Percentiles rank a stretch among this genome's conserved stretches.
These are phyloP conservation scores for Acanthamoeba culbertsoni DNA, from an alignment of 208 protist species.

Conservation along the genomic window DNA sequence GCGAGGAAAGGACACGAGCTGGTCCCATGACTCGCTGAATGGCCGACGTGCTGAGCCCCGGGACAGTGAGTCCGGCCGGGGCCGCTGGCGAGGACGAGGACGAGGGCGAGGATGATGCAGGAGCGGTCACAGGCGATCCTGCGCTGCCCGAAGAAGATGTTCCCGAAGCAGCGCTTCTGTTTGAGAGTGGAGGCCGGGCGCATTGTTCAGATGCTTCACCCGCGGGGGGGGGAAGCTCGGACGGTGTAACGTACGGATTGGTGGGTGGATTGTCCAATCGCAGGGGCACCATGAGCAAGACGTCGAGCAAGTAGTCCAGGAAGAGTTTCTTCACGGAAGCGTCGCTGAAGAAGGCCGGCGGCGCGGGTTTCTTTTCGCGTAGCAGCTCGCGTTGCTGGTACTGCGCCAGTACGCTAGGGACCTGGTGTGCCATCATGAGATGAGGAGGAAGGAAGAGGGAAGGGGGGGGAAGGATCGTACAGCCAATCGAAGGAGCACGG, in stretches of 20 bases:
- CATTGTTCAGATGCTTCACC: too few relatives aligned
- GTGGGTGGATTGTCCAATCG: slow-evolving; percentile 2
- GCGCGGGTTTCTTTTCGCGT: not conserved
- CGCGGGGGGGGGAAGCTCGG: too few relatives aligned
- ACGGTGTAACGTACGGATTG: too few relatives aligned
- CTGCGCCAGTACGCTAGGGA: not conserved
- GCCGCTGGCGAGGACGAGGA: not conserved
- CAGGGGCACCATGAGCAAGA: slow-evolving; percentile 7
- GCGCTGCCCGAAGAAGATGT: too few relatives aligned
- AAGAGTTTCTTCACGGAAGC: not conserved
- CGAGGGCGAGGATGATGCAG: not conserved
- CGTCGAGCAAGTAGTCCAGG: slow-evolving; percentile 2
- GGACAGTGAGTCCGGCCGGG: not conserved
- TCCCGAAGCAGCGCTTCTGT: too few relatives aligned
- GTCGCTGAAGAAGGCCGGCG: slow-evolving; percentile 23
- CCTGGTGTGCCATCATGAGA: not conserved
- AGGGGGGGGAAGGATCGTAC: not conserved
- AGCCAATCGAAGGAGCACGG: slow-evolving; percentile 20
- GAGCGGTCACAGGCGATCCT: not conserved
- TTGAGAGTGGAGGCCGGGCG: too few relatives aligned
- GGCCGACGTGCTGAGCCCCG: not conserved
- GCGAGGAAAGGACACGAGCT: not conserved
- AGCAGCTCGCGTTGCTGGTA: slow-evolving; percentile 6
- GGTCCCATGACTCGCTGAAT: slow-evolving; percentile 35
- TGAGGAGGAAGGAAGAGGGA: not conserved